These are phyloP conservation scores for Pichia sp. DNA, from an alignment of 1,139 yeast species.

Conservation along the genomic window DNA sequence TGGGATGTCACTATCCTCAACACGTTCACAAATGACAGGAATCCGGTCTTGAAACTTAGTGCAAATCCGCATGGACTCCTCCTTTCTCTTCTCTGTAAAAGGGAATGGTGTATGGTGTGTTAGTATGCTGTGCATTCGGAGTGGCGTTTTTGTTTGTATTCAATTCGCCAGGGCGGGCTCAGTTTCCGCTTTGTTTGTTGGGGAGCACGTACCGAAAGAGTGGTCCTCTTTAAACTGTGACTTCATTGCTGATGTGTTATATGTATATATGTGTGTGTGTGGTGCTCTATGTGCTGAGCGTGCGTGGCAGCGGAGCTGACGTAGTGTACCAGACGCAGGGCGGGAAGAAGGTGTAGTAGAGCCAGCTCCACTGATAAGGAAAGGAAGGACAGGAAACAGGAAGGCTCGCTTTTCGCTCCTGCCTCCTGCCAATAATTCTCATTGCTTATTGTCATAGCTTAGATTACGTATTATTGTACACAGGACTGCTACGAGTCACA, in stretches of 20 bases:
- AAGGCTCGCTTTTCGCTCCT: too few relatives aligned
- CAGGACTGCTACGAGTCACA: too few relatives aligned
- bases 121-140: neutral
- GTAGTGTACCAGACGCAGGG: too few relatives aligned
- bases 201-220: conserved; percentile 58
- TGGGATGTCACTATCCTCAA: conserved; percentile 93
- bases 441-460: too few relatives aligned
- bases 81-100: conserved; percentile 76
- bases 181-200: neutral
- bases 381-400: too few relatives aligned
- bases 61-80: conserved; percentile 88
- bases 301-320: too few relatives aligned
- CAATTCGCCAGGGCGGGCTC: neutral
- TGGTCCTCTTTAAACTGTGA: conserved; percentile 92
- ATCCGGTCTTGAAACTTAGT: conserved; percentile 87
- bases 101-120: conserved; percentile 2
- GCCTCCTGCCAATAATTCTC: too few relatives aligned
- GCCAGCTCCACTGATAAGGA: too few relatives aligned
- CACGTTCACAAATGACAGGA: conserved; percentile 97
- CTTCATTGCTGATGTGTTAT: conserved; percentile 43
- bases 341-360: too few relatives aligned
- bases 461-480: too few relatives aligned
- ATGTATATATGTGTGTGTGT: too few relatives aligned
- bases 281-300: too few relatives aligned
- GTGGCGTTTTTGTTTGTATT: neutral